These are phyloP conservation scores for Suillus paluster DNA, from an alignment of 768 basidiomycete species.

Conservation along the genomic window DNA sequence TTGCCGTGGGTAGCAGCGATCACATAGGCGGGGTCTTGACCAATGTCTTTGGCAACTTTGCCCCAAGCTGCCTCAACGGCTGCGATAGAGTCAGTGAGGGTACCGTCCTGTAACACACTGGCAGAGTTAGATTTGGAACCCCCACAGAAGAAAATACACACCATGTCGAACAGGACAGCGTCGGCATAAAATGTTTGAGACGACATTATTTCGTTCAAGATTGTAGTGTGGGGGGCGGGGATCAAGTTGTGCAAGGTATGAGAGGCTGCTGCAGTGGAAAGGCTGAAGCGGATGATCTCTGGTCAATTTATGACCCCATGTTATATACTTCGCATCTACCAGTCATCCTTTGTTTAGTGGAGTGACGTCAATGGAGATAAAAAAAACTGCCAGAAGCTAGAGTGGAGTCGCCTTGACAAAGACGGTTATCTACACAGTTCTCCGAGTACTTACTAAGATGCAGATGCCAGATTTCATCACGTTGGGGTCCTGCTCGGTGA, in stretches of 20 bases:
- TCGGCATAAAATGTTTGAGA: constrained; percentile 50
- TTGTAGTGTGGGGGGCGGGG: not conserved
- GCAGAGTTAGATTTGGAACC: constrained; percentile 27
- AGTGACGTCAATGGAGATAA: constrained; percentile 36
- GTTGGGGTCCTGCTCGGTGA: not conserved
- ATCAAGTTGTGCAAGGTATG: constrained; percentile 7
- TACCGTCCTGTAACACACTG: constrained; percentile 56
- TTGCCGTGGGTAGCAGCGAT: constrained; percentile 81
- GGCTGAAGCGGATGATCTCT: not conserved
- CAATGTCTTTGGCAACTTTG: constrained; percentile 70
- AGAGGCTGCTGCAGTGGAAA: not conserved
- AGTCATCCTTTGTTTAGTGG: not conserved
- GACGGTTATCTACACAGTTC: not conserved
- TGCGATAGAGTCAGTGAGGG: constrained; percentile 73
- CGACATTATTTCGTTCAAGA: constrained; percentile 21
- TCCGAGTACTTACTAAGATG: not conserved
- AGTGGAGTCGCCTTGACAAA: constrained; percentile 14
- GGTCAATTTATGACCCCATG: not conserved
- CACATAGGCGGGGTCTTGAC: constrained; percentile 66
- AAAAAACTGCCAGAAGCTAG: constrained; percentile 4
- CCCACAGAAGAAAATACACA: constrained; percentile 31
- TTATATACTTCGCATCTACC: constrained; percentile 24
- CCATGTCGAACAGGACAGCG: constrained; percentile 73
- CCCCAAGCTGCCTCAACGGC: constrained; percentile 80
- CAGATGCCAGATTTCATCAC: not conserved